These are phyloP conservation scores for Chiua virens DNA, from an alignment of 768 basidiomycete genomes.

Conservation along the genomic window DNA sequence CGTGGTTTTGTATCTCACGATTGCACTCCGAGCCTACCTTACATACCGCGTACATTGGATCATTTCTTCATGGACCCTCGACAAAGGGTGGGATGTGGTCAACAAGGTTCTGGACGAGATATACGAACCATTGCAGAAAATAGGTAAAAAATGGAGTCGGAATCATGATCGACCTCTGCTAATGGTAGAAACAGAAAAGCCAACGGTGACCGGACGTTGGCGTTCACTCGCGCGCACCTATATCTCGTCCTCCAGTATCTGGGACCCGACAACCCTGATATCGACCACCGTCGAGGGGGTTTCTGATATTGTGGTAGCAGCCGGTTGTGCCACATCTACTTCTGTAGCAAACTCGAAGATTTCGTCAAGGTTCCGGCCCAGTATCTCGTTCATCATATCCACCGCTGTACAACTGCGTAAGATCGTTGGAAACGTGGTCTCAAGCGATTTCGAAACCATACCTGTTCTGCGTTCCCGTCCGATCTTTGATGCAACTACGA, in stretches of 20 bases:
- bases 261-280: neutral
- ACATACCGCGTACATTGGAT: neutral
- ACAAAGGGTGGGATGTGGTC: neutral
- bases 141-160: neutral
- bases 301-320: neutral
- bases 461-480: no score
- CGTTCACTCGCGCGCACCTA: conserved; percentile 3
- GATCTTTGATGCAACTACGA: no score
- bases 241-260: neutral
- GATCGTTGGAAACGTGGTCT: conserved; percentile 6
- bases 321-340: neutral
- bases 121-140: conserved; percentile 1
- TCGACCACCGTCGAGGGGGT: neutral
- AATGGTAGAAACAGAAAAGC: conserved; percentile 2
- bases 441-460: conserved; percentile 6
- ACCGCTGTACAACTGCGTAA: neutral
- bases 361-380: neutral
- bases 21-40: conserved; percentile 10
- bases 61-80: conserved; percentile 10
- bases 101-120: neutral
- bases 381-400: neutral
- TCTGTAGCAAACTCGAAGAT: neutral
- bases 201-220: conserved; percentile 5
- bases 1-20: conserved; percentile 3
- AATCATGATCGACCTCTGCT: neutral